phyloP scores from a whole-genome alignment of 257 asterid species.

The Fraxinus quadrangulata region DNA sequence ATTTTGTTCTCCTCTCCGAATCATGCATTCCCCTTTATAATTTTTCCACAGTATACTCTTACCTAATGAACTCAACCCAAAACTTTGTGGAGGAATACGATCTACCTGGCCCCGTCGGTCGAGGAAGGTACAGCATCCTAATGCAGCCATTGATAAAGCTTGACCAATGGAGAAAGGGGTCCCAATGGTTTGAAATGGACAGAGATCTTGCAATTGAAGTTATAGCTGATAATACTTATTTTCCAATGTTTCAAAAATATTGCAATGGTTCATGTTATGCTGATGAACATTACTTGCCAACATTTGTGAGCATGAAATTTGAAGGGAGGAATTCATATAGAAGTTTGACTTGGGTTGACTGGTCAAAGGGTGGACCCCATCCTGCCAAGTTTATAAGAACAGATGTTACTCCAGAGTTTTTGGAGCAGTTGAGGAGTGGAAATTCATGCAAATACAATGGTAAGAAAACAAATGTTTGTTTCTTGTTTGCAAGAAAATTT shows the following conservation, averaged over 20 bases:
- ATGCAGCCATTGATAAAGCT: slow-evolving; percentile 60
- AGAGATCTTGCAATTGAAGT: slow-evolving; percentile 65
- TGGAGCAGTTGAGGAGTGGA: slow-evolving; percentile 57
- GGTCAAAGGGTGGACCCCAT: too few species aligned
- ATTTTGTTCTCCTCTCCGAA: slow-evolving; percentile 77
- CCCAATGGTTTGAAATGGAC: slow-evolving; percentile 47
- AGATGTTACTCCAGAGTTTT: slow-evolving; percentile 41
- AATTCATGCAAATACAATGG: slow-evolving; percentile 67
- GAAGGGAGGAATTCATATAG: slow-evolving; percentile 33
- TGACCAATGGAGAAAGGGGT: slow-evolving; percentile 49
- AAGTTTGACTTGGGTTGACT: too few species aligned
- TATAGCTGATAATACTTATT: slow-evolving; percentile 47
- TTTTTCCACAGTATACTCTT: slow-evolving; percentile 69
- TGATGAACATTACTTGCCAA: slow-evolving; percentile 85
- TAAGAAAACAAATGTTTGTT: slow-evolving; percentile 45
- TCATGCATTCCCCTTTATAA: slow-evolving; percentile 83
- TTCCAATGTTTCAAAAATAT: slow-evolving; percentile 40
- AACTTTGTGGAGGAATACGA: slow-evolving; percentile 62
- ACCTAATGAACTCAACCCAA: slow-evolving; percentile 55
- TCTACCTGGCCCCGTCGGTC: slow-evolving; percentile 56
- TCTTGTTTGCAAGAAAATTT: slow-evolving; percentile 85
- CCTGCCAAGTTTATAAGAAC: slow-evolving; percentile 54
- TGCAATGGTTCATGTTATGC: slow-evolving; percentile 64
- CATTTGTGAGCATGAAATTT: slow-evolving; percentile 53
- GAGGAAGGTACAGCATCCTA: slow-evolving; percentile 51